These are phyloP conservation scores for Trapa incisa DNA, from an alignment of 345 rosid species.

Conservation along the genomic window DNA sequence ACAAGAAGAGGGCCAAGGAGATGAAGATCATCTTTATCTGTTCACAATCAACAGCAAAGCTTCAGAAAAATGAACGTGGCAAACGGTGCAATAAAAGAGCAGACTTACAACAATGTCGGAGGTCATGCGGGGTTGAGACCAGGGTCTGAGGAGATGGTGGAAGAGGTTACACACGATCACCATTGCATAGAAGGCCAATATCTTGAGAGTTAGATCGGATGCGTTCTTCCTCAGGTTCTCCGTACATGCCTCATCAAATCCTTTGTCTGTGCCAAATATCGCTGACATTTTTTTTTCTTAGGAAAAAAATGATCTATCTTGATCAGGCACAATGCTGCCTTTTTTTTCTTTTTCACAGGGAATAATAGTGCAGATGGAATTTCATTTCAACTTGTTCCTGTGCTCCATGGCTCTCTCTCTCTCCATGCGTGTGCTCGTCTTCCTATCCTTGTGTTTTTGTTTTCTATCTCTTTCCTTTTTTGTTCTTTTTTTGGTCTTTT, in stretches of 20 bases:
- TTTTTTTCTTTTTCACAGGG: background rate
- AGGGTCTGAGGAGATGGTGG: constrained; percentile 54
- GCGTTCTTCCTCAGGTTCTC: constrained; percentile 12
- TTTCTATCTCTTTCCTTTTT: background rate
- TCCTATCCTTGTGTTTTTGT: background rate
- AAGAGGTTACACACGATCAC: constrained; percentile 38
- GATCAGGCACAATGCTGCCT: background rate
- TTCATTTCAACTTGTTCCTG: background rate
- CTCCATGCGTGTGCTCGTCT: too few species aligned
- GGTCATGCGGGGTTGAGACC: constrained; percentile 67
- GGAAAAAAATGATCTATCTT: background rate
- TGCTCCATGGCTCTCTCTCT: background rate
- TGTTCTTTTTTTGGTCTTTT: background rate
- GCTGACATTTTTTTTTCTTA: constrained; percentile 4
- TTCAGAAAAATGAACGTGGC: too few species aligned
- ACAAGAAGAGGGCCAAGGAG: too few species aligned
- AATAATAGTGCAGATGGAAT: background rate
- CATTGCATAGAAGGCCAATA: constrained; percentile 12
- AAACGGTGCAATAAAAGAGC: too few species aligned
- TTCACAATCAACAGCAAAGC: too few species aligned
- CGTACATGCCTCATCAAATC: constrained; percentile 8
- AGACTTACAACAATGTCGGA: constrained; percentile 53
- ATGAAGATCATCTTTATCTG: too few species aligned
- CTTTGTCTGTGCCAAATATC: constrained; percentile 8
- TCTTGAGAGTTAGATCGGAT: constrained; percentile 11